These are phyloP conservation scores for Fonsecaea nubica DNA, from an alignment of 2,329 filamentous ascomycete genomes.

Conservation along the genomic window DNA sequence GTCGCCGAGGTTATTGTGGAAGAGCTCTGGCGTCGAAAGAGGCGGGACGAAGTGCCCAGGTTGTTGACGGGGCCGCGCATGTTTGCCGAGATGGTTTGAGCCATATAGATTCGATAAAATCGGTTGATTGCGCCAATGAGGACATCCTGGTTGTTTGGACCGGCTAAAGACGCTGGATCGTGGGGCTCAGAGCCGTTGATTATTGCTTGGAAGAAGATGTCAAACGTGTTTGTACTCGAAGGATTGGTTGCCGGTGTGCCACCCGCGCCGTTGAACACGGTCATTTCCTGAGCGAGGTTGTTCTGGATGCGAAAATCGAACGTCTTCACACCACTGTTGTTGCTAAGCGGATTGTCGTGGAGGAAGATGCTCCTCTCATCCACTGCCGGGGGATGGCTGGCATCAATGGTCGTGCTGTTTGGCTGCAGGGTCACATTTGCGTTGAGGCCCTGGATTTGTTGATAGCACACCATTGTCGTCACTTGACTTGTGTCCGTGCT, in stretches of 20 bases:
- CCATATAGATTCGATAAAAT: slow-evolving; percentile 40
- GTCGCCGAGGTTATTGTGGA: slow-evolving; percentile 23
- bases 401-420: slow-evolving; percentile 36
- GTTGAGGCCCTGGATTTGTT: slow-evolving; percentile 35
- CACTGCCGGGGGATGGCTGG: slow-evolving; percentile 25
- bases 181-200: slow-evolving; percentile 32
- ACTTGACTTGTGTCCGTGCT: slow-evolving; percentile 32
- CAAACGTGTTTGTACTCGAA: slow-evolving; percentile 21
- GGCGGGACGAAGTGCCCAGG: slow-evolving; percentile 18
- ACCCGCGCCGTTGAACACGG: slow-evolving; percentile 31
- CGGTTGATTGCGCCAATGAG: slow-evolving; percentile 33
- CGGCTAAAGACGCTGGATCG: slow-evolving; percentile 28
- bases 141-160: slow-evolving; percentile 27
- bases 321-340: slow-evolving; percentile 27
- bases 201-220: slow-evolving; percentile 39
- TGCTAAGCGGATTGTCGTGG: slow-evolving; percentile 33
- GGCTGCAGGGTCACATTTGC: slow-evolving; percentile 35
- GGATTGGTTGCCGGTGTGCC: slow-evolving; percentile 27
- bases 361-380: slow-evolving; percentile 24
- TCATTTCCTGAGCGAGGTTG: slow-evolving; percentile 38
- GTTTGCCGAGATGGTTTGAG: slow-evolving; percentile 39
- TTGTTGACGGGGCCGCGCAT: slow-evolving; percentile 30
- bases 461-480: slow-evolving; percentile 39
- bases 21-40: slow-evolving; percentile 22
- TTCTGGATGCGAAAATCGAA: slow-evolving; percentile 41